A percentile compares a stretch with the other conserved stretches of the same genome.
These are phyloP conservation scores for Botryobasidium botryosum DNA, from an alignment of 768 basidiomycete species.

Conservation along the genomic window DNA sequence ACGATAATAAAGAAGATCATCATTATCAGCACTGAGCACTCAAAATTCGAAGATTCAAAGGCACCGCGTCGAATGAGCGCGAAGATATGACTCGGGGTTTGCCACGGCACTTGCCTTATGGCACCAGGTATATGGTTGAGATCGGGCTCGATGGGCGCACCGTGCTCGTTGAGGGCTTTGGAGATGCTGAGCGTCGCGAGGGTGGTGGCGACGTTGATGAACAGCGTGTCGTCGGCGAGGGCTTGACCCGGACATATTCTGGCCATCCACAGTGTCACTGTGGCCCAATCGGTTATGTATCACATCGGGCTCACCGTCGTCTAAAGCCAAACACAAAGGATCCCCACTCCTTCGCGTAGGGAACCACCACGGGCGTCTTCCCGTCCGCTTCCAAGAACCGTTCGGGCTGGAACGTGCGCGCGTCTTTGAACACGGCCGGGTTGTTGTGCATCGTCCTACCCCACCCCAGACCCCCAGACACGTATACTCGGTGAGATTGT, in stretches of 20 bases:
- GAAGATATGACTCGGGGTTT: no score
- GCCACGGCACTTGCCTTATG: no score
- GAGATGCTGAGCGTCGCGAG: conserved; percentile 20
- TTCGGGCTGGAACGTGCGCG: conserved; percentile 1
- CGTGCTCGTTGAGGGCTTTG: conserved; percentile 9
- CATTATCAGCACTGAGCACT: no score
- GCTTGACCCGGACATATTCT: conserved; percentile 17
- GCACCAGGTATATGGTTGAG: no score
- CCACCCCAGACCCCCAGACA: conserved; percentile 14
- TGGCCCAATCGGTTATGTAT: no score
- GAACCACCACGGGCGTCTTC: not conserved
- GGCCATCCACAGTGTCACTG: no score
- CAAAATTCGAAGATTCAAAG: no score
- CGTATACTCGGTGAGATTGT: not conserved
- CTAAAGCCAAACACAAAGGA: no score
- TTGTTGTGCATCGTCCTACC: conserved; percentile 16
- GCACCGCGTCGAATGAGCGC: no score
- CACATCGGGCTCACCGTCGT: no score
- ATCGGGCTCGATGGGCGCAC: no score
- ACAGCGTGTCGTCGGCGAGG: conserved; percentile 14
- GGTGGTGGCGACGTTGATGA: conserved; percentile 17
- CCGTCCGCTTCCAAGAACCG: conserved; percentile 7
- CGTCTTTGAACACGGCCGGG: not conserved
- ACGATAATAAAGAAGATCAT: no score
- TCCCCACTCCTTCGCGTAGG: not conserved